Conservation (phyloP, 306 rosid species). For the Cicer arietinum region DNA sequence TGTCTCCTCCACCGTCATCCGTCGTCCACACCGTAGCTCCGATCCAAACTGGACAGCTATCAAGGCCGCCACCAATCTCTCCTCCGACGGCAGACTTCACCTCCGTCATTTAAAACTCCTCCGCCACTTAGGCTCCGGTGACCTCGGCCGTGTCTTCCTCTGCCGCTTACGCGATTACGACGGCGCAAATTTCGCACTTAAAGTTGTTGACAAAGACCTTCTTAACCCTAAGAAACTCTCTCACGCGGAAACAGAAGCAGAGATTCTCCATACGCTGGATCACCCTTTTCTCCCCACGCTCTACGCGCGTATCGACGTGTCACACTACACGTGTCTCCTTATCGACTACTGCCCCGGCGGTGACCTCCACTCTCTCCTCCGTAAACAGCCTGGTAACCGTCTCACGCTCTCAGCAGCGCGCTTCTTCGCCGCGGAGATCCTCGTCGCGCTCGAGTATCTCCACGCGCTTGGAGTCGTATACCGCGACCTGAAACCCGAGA, state of each 20-base stretch:
- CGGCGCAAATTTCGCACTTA: conserved; percentile 75
- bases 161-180: conserved; percentile 79
- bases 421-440: conserved; percentile 82
- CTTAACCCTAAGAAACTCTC: conserved; percentile 62
- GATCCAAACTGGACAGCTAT: conserved; percentile 89
- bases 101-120: conserved; percentile 83
- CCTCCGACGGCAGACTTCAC: conserved; percentile 79
- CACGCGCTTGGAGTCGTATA: conserved; percentile 83
- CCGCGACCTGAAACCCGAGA: conserved; percentile 88
- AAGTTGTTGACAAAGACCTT: conserved; percentile 82
- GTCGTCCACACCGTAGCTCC: conserved; percentile 64
- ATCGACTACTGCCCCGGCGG: conserved; percentile 91
- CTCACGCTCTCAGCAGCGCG: conserved; percentile 50
- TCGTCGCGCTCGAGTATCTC: conserved; percentile 80
- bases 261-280: conserved; percentile 76
- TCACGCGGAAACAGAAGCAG: conserved; percentile 70
- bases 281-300: conserved; percentile 96
- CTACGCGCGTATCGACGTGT: conserved; percentile 80
- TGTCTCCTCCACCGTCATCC: not conserved
- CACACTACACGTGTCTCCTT: conserved; percentile 86
- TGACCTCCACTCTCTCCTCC: conserved; percentile 83
- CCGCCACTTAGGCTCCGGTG: conserved; percentile 88
- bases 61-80: conserved; percentile 69
- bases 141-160: conserved; percentile 87
- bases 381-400: conserved; percentile 53